Evolutionary conservation across 495 filamentous ascomycete genomes (phyloP).

Genomic region (Penicillium pancosmium): DNA sequence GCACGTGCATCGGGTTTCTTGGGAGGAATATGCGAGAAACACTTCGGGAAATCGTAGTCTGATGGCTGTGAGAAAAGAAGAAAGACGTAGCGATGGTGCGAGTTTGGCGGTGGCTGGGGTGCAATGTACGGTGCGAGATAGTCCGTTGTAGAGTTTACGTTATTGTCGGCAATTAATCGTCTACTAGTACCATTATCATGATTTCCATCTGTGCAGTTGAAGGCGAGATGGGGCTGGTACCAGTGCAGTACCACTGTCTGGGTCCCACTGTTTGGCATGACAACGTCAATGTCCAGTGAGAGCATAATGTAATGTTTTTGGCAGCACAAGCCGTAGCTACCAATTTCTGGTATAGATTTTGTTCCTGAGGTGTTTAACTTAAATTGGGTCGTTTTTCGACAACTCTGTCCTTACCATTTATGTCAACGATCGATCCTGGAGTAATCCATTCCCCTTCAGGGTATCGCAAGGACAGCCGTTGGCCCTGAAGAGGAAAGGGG

Average conservation of each 20-base stretch:
- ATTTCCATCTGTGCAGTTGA: conserved; percentile 10
- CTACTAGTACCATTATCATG: not conserved
- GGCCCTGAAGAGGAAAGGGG: not conserved
- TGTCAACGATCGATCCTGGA: conserved; percentile 18
- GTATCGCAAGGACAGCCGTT: conserved; percentile 20
- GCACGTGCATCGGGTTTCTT: conserved; percentile 24
- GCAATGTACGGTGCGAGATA: conserved; percentile 34
- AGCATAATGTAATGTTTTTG: conserved; percentile 30
- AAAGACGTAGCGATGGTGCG: conserved; percentile 42
- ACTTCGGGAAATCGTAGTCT: conserved; percentile 30
- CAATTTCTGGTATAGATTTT: conserved; percentile 24
- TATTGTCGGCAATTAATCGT: not conserved
- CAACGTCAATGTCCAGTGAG: conserved; percentile 42
- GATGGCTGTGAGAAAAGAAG: conserved; percentile 38
- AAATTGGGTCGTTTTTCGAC: not conserved
- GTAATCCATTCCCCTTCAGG: conserved; percentile 13
- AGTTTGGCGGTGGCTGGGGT: conserved; percentile 36
- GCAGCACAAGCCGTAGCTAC: conserved; percentile 14
- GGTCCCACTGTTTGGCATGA: conserved; percentile 21
- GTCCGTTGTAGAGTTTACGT: not conserved
- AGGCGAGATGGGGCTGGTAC: conserved; percentile 35
- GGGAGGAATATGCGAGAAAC: conserved; percentile 35
- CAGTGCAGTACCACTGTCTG: conserved; percentile 41
- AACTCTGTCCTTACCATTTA: conserved; percentile 5
- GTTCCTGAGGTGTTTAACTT: conserved; percentile 8